Evolutionary conservation across 768 basidiomycete species (phyloP), one percentile per base, ranked within the genome.

Genomic region (Lactarius trivialis): DNA sequence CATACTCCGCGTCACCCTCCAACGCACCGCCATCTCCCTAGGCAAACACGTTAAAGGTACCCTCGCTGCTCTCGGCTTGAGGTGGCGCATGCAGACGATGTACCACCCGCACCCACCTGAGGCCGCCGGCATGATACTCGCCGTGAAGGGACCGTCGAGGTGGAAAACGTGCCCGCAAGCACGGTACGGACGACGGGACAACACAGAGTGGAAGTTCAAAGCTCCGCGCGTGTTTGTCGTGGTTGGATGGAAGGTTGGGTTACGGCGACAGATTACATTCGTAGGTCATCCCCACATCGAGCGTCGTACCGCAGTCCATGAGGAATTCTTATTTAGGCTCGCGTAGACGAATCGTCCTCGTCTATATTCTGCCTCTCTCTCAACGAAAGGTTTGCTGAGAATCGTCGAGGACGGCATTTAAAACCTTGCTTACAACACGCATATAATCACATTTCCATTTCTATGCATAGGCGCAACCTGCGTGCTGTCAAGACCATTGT

Each of bases 1-100:
- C 93, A 0, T 90, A 96, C 74, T 94, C 78, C 89, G 89, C 77
- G 87, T 98, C 69, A 96, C 93, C n/a, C 85, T 95, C 32, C 82
- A 82, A 12, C 89, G 94, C 59, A 94, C 93, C 5, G n/a, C n/a
- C n/a, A n/a, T n/a, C n/a, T n/a, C n/a, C n/a, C n/a, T n/a, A n/a
- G n/a, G 88, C 3, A 77, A 83, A 61, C 80, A 79, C 68, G 82
- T 85, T 60, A 81, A 86, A 70, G 85, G 79, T 49, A 94, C 93
- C 0, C 78, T 94, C 50, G 79, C 81, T 9, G 39, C 39, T 41
- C 39, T 41, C 19, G n/a, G n/a, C n/a, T n/a, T n/a, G n/a, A n/a
- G n/a, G n/a, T n/a, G n/a, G n/a, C n/a, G n/a, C n/a, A n/a, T n/a
- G n/a, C n/a, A n/a, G 76, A 92, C 88, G 0, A 92, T 95, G 34